Base-by-base conservation (phyloP, 1,139 yeast genomes). In the Sugiyamaella castrensis region DNA sequence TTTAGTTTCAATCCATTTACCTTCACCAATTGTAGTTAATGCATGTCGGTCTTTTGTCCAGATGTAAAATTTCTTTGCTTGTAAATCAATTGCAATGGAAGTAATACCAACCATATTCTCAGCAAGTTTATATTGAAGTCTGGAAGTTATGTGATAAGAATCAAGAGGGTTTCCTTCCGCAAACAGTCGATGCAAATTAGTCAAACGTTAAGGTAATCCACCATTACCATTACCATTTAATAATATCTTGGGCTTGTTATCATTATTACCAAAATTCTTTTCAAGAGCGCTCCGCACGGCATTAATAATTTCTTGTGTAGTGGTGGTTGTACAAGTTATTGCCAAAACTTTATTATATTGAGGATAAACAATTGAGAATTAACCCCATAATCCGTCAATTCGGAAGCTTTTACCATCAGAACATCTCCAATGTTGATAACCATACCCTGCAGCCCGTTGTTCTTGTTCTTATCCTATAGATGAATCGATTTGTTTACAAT, bases 341-440 rank as follows among this genome's bases (percentile, higher is more conserved):
- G 55, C 56, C 9, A 53, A 35, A 9, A 53, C 53, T 10, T 48
- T 40, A 24, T 49, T 44, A 15, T 42, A 19, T 10, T 49, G 45
- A 12, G 56, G 55, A 11, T 43, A 33, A 8, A 53, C 52, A 8
- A 52, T 36, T 8, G 46, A 38, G 30, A 46, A 53, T 41, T 53
- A 55, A 4, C 55, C 56, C 35, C 37, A 52, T 32, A 52, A 36
- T 4, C 56, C 56, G 28, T 53, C 56, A 8, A 51, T 53, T 15
- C 56, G 38, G 34, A 39, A 53, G 29, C 47, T 41, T 30, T 37
- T 37, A 16, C 47, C 48, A 28, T 46, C 51, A 4, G 46, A 8
- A 16, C 40, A 33, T 37, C 53, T 45, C 53, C 55, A 53, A 34
- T 39, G 31, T 36, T 53, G 56, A 38, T 52, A 53, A 11, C 56